A percentile compares a stretch with the other conserved stretches of the same genome.
phyloP scores from a whole-genome alignment of 163 green algal genomes.

The Dunaliella salina region DNA sequence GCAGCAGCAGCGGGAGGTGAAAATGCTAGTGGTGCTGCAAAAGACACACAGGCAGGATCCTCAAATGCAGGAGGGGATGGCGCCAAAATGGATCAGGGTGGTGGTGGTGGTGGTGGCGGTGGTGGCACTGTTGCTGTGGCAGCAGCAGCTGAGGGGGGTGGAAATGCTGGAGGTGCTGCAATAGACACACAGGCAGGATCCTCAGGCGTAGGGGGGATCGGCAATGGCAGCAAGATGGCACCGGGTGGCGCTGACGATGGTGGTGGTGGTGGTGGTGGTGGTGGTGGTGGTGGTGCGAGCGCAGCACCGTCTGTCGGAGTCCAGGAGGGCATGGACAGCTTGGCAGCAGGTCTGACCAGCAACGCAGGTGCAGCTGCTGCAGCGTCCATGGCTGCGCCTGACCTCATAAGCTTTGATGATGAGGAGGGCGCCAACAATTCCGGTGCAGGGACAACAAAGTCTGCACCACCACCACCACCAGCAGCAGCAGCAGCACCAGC shows the following conservation, averaged over 20 bases:
- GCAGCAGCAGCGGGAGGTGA: background rate
- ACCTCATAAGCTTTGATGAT: background rate
- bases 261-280: too few relatives aligned
- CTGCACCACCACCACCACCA: too few relatives aligned
- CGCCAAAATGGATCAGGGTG: background rate
- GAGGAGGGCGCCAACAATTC: background rate
- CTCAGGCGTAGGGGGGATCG: background rate
- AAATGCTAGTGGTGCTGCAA: background rate
- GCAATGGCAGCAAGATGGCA: background rate
- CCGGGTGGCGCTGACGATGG: too few relatives aligned
- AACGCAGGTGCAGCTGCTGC: background rate
- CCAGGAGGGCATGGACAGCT: background rate
- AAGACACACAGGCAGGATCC: too few relatives aligned
- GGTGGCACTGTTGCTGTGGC: background rate
- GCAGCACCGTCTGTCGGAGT: too few relatives aligned
- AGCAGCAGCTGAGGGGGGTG: background rate
- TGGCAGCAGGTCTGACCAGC: background rate
- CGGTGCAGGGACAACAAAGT: too few relatives aligned
- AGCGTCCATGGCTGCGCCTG: background rate
- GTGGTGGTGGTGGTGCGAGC: too few relatives aligned
- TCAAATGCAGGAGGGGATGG: background rate
- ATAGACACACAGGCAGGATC: background rate
- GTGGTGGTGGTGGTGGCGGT: background rate
- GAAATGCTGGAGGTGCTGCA: too few relatives aligned
- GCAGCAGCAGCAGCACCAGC: too few relatives aligned